Percentiles rank a stretch among this genome's conserved stretches.
These are phyloP conservation scores for Collybia mongolica DNA, from an alignment of 768 basidiomycete species.

Conservation along the genomic window DNA sequence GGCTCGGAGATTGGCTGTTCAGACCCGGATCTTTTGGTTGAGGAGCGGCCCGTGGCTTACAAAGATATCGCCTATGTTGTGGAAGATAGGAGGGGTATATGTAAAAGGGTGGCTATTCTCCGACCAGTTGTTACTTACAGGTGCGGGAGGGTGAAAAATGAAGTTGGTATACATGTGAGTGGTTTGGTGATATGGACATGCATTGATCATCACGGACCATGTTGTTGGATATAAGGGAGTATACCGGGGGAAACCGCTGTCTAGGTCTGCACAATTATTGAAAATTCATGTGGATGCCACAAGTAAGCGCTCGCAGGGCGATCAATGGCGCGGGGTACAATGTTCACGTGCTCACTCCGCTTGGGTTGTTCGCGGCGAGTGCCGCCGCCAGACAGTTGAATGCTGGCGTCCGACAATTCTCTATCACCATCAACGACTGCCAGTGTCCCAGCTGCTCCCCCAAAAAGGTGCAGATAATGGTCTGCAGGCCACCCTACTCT, in stretches of 20 bases:
- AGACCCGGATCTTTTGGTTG: constrained; percentile 32
- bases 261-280: not conserved
- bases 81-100: constrained; percentile 27
- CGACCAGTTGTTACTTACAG: constrained; percentile 36
- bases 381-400: constrained; percentile 1
- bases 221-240: not conserved
- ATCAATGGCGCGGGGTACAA: not conserved
- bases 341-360: constrained; percentile 1
- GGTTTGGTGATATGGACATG: constrained; percentile 2
- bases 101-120: constrained; percentile 25
- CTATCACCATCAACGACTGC: too few species aligned
- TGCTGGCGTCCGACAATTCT: constrained; percentile 5
- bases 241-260: constrained; percentile 2
- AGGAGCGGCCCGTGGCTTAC: constrained; percentile 39
- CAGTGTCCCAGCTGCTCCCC: not conserved
- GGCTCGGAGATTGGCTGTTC: constrained; percentile 35
- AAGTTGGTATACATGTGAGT: constrained; percentile 12
- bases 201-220: too few species aligned
- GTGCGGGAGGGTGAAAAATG: constrained; percentile 20
- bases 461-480: constrained; percentile 24
- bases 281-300: not conserved
- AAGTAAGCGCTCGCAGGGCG: too few species aligned
- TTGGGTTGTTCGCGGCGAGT: not conserved
- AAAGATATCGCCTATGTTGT: constrained; percentile 33
- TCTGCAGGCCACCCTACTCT: constrained; percentile 25